Base-by-base conservation (phyloP, 352 stramenopile genomes). In the Blastocystis sp. region DNA sequence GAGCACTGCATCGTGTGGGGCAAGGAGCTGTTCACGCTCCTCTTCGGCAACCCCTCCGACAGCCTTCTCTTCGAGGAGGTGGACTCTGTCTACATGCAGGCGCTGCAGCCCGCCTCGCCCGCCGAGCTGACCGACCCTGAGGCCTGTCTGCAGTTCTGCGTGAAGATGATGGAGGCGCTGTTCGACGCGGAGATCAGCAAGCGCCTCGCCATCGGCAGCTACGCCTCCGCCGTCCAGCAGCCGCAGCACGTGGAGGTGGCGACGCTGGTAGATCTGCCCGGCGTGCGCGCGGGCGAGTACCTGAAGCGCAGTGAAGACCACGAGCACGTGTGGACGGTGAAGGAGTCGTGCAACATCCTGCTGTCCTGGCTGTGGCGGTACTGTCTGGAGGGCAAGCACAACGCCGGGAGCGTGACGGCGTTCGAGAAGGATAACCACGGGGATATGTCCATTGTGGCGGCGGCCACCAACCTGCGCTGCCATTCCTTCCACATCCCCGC, bases 1-100 rank as follows among this genome's bases (percentile, higher is more conserved):
- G 97, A 99, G 42, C 97, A 99, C 91, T 99, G 96, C 91, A 98
- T 99, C 89, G 97, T 99, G 42, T 99, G 97, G 97, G 95, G 95
- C 57, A 97, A 97, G 90, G 94, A 97, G 90, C 89, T 96, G 1
- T 90, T 24, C 89, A 95, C 95, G 74, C 90, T 97, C 1, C 90
- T 96, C 24, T 97, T 97, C 89, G 92, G 92, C 7, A 92, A 94
- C 76, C 84, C 89, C 1, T 89, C 93, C 82, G 92, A 95, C 34
- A 95, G 94, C 54, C 98, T 99, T 95, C 92, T 99, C 2, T 99
- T 94, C 89, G 94, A 96, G 89, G 92, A 93, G 89, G 93, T 96
- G 1, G 92, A 94, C 59, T 96, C 92, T 14, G 92, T 91, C n/a
- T 95, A 93, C 89, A 96, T 96, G 92, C 79, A 92, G 40, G 84